Evolutionary conservation across 2,329 filamentous ascomycete species (phyloP).

Genomic region (Sclerotinia nivalis): DNA sequence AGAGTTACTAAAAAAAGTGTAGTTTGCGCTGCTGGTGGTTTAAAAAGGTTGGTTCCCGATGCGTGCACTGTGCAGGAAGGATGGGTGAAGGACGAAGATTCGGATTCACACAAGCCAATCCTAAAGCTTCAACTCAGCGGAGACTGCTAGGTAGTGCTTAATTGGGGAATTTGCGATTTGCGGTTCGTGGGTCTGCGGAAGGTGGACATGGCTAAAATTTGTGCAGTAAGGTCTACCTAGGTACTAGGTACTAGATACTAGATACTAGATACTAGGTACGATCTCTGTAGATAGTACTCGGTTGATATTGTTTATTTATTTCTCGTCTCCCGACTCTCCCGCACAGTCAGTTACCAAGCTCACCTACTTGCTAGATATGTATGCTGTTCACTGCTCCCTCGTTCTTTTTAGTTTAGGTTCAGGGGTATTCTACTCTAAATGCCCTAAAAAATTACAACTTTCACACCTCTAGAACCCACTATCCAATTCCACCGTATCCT

Average conservation of each 20-base stretch:
- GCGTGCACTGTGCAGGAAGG: slow-evolving; percentile 7
- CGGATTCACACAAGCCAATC: slow-evolving; percentile 3
- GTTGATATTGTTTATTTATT: background rate
- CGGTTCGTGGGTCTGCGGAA: slow-evolving; percentile 2
- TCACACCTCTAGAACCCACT: background rate
- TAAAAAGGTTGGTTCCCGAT: slow-evolving; percentile 10
- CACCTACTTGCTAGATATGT: too few species aligned
- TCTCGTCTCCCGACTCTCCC: too few species aligned
- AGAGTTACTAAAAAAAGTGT: background rate
- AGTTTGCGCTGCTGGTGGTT: slow-evolving; percentile 3
- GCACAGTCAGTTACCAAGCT: too few species aligned
- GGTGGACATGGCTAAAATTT: slow-evolving; percentile 1
- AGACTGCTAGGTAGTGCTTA: background rate
- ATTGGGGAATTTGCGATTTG: slow-evolving; percentile 7
- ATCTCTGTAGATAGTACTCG: background rate
- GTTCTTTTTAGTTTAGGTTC: too few species aligned
- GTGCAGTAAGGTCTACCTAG: background rate
- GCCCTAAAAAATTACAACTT: too few species aligned
- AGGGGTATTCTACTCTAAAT: too few species aligned
- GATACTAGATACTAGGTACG: background rate
- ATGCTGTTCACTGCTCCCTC: too few species aligned
- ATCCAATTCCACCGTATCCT: background rate
- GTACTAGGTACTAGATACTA: background rate
- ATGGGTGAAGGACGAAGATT: background rate
- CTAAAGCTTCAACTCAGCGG: slow-evolving; percentile 6